Evolutionary conservation across 192 early-diverging fungal species (phyloP), one percentile per base, ranked within the genome.

Genomic region (Entophlyctis luteolus): DNA sequence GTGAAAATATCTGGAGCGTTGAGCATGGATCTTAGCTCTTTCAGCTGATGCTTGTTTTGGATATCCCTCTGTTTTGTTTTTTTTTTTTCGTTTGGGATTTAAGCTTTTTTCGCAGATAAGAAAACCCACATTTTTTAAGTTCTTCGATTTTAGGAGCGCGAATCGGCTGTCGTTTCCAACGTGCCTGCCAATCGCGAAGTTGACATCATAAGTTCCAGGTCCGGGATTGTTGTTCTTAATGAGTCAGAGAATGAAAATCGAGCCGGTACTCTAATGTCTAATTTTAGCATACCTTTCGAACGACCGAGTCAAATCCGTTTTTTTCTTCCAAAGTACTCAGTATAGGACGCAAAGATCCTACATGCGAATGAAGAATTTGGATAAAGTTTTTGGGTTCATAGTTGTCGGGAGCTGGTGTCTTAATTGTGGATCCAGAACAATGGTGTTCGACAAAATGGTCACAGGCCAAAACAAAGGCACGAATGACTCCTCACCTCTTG

Each of bases 141-240:
- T 47, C n/a, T 59, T 62, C 12, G 68, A 74, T 68, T 81, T 81
- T 18, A 62, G 55, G 20, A 81, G 52, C 23, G 73, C 70, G 67
- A 79, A 81, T 34, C 52, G 27, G 28, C 58, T 59, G 48, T 78
- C 77, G 46, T 76, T 81, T 6, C 72, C 75, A 45, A 81, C 77
- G 62, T 78, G 72, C 39, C 80, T 42, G 2, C 80, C 80, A 27
- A 79, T 75, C 3, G 80, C 80, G 34, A 74, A 79, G 48, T 79
- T 81, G 32, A 79, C 46, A 52, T 77, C 75, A 49, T 81, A 81
- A 4, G 75, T 74, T 6, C 38, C 58, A 12, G 65, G 54, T 5
- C 57, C 55, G 22, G 59, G 67, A 29, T 47, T 63, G 12, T 22
- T 38, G 37, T 68, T 32, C 39, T 39, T 14, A 2, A n/a, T n/a